Evolutionary conservation across 106 monocot species (phyloP).

Genomic region (Apostasia ramifera): DNA sequence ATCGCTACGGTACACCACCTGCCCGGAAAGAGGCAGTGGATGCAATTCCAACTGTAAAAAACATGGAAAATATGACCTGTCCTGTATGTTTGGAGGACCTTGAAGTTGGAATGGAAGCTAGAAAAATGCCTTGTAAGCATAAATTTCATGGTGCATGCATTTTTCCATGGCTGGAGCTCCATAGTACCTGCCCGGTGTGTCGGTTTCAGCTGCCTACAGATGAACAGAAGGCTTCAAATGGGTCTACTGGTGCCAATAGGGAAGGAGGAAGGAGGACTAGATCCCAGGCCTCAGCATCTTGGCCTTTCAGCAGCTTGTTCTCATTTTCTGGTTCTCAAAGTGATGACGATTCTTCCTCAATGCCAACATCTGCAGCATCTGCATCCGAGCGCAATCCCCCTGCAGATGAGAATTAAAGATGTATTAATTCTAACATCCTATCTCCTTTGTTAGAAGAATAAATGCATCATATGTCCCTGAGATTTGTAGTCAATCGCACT

Average conservation of each 20-base stretch:
- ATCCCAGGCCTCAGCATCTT: slow-evolving; percentile 9
- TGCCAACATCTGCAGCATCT: slow-evolving; percentile 4
- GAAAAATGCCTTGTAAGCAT: slow-evolving; percentile 50
- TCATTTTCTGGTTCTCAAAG: slow-evolving; percentile 8
- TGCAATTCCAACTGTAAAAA: slow-evolving; percentile 25
- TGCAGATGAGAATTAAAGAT: slow-evolving; percentile 15
- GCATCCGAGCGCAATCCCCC: slow-evolving; percentile 4
- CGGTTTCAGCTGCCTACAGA: slow-evolving; percentile 37
- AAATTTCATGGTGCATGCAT: slow-evolving; percentile 37
- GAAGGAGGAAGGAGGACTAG: slow-evolving; percentile 1
- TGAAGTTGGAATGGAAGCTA: slow-evolving; percentile 28
- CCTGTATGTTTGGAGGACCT: slow-evolving; percentile 45
- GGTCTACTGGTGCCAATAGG: not conserved
- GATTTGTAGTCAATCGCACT: too few relatives aligned
- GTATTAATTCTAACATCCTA: too few relatives aligned
- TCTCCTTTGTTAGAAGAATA: too few relatives aligned
- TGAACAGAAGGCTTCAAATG: slow-evolving; percentile 15
- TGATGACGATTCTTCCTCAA: slow-evolving; percentile 6
- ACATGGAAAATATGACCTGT: slow-evolving; percentile 20
- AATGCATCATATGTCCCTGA: too few relatives aligned
- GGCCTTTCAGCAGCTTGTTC: slow-evolving; percentile 28
- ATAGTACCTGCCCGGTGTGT: slow-evolving; percentile 53
- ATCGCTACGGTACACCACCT: slow-evolving; percentile 34
- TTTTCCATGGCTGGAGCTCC: slow-evolving; percentile 46
- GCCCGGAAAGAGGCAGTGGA: slow-evolving; percentile 38